phyloP scores from a whole-genome alignment of 495 filamentous ascomycete genomes.

The Penicillium longicatenatum region DNA sequence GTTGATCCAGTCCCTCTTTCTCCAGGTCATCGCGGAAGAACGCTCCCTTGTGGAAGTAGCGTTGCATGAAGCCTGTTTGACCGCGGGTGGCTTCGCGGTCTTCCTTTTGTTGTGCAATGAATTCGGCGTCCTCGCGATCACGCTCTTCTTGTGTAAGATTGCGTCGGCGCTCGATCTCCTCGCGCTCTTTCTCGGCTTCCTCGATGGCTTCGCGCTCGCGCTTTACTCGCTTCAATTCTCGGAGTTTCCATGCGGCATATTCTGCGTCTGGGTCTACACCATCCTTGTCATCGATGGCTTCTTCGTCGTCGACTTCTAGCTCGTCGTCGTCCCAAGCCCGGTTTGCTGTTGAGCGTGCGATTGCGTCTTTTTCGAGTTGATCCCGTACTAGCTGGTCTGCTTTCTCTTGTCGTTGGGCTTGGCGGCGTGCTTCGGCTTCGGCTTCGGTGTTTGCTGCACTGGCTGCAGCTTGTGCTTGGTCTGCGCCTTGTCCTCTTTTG shows the following conservation, averaged over 20 bases:
- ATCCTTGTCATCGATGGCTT: slow-evolving; percentile 81
- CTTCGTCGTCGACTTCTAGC: slow-evolving; percentile 61
- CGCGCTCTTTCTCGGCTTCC: slow-evolving; percentile 77
- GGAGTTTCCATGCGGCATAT: slow-evolving; percentile 88
- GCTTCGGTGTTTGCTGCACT: slow-evolving; percentile 47
- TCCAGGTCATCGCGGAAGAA: slow-evolving; percentile 86
- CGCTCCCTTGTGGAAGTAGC: slow-evolving; percentile 95
- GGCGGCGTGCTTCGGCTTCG: slow-evolving; percentile 57
- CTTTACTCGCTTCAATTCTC: slow-evolving; percentile 85
- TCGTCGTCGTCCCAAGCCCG: slow-evolving; percentile 88
- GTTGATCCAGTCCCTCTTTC: slow-evolving; percentile 67
- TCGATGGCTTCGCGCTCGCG: slow-evolving; percentile 86
- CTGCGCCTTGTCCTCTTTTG: slow-evolving; percentile 53
- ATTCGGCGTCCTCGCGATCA: slow-evolving; percentile 80
- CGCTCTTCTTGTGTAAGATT: slow-evolving; percentile 87
- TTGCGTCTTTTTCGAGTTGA: slow-evolving; percentile 78
- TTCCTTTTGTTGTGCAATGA: slow-evolving; percentile 75
- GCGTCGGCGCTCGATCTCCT: slow-evolving; percentile 84
- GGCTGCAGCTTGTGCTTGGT: slow-evolving; percentile 26
- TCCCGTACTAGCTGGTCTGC: slow-evolving; percentile 82
- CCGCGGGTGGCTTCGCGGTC: slow-evolving; percentile 79
- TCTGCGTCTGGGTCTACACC: slow-evolving; percentile 87
- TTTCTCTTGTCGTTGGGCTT: slow-evolving; percentile 58
- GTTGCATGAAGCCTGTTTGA: slow-evolving; percentile 89
- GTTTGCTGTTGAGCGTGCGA: slow-evolving; percentile 71